These are phyloP conservation scores for Nemania sp. DNA, from an alignment of 2,329 filamentous ascomycete species.

Conservation along the genomic window DNA sequence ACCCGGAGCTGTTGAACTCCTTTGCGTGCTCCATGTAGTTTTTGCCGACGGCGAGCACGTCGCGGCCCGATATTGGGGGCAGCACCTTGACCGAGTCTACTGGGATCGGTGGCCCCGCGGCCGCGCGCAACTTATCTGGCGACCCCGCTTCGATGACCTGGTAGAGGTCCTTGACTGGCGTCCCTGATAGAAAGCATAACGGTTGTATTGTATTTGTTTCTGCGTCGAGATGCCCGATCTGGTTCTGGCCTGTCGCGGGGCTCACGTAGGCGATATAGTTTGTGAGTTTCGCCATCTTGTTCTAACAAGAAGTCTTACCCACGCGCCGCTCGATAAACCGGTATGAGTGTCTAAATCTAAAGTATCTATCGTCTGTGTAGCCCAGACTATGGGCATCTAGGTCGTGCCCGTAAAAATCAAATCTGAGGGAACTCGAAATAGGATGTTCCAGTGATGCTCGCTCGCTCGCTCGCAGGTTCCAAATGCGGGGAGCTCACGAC, in stretches of 20 bases:
- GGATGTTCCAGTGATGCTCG: too few relatives aligned
- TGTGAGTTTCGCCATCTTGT: conserved; percentile 20
- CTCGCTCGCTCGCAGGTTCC: not conserved
- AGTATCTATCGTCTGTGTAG: too few relatives aligned
- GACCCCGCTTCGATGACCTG: conserved; percentile 24
- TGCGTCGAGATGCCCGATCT: conserved; percentile 21
- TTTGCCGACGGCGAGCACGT: conserved; percentile 23
- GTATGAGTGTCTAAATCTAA: too few relatives aligned
- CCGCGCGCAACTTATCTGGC: conserved; percentile 1
- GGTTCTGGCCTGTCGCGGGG: conserved; percentile 13
- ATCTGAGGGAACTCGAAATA: too few relatives aligned
- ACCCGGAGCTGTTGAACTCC: conserved; percentile 27
- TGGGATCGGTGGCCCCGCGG: conserved; percentile 4
- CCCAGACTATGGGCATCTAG: too few relatives aligned
- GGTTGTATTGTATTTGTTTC: conserved; percentile 19
- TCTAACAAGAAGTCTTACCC: not conserved
- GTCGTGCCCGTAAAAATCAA: too few relatives aligned
- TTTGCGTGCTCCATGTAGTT: conserved; percentile 26
- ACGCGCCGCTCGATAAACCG: too few relatives aligned
- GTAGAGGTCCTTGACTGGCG: conserved; percentile 21
- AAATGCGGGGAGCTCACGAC: conserved; percentile 12
- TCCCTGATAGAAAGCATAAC: conserved; percentile 20
- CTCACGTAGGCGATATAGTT: conserved; percentile 23
- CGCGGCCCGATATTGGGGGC: conserved; percentile 20
- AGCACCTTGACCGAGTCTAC: conserved; percentile 9